phyloP scores from a whole-genome alignment of 768 basidiomycete species.

The Hirschioporus abietinus region DNA sequence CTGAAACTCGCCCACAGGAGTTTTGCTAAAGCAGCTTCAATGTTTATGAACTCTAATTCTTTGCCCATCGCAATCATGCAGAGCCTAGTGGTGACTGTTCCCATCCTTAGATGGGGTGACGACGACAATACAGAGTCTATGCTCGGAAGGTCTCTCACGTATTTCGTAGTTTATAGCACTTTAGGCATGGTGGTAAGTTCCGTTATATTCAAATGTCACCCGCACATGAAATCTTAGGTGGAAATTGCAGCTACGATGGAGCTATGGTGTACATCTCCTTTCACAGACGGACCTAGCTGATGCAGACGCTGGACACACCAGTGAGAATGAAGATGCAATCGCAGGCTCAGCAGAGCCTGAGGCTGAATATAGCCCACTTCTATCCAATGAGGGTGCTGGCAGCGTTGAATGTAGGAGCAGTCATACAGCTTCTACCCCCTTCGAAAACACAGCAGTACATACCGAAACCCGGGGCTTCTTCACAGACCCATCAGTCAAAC shows the following conservation, averaged over 20 bases:
- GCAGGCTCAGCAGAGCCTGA: not conserved
- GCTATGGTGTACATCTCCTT: conserved; percentile 84
- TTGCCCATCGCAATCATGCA: conserved; percentile 95
- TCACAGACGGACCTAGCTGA: conserved; percentile 60
- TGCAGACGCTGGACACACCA: conserved; percentile 20
- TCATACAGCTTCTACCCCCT: not conserved
- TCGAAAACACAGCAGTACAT: not conserved
- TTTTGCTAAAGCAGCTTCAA: conserved; percentile 75
- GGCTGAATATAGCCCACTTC: conserved; percentile 27
- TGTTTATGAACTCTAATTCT: conserved; percentile 94
- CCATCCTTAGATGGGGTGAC: conserved; percentile 71
- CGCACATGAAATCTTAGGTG: not conserved
- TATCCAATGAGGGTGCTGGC: conserved; percentile 22
- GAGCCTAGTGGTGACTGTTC: conserved; percentile 80
- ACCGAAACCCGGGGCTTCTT: no score
- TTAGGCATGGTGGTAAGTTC: conserved; percentile 87
- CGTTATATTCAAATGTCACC: not conserved
- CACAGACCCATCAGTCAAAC: conserved; percentile 13
- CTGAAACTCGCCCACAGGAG: conserved; percentile 36
- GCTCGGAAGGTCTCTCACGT: conserved; percentile 86
- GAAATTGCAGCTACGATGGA: conserved; percentile 73
- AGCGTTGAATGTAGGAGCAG: conserved; percentile 10
- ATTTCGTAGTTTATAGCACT: conserved; percentile 89
- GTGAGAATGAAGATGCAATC: conserved; percentile 4
- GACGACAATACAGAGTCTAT: conserved; percentile 83